Evolutionary conservation across 2,329 filamentous ascomycete species (phyloP), one percentile per base, ranked within the genome.

Genomic region (Lanzia echinophila): DNA sequence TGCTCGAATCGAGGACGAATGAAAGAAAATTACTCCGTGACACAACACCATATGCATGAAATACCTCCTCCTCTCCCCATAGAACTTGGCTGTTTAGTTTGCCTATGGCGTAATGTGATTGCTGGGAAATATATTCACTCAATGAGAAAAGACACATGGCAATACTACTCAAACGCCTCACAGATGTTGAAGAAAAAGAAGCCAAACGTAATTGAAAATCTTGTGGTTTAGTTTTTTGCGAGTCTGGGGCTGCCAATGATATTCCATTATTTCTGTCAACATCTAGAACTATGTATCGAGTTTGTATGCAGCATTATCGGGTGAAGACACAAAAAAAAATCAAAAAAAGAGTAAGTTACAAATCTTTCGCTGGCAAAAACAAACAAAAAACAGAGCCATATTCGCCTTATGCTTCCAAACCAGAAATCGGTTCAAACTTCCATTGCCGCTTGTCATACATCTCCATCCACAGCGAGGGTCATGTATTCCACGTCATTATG

Each of bases 401-500:
- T 54, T 58, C 58, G 59, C 60, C 55, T 53, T 57, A 57, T 61
- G 54, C 54, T 59, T 54, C 39, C 57, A 20, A 46, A 43, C 38
- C 46, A 28, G 24, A 36, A 33, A 48, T 53, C 28, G 44, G 34
- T 10, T 28, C 41, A 19, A 31, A 28, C 41, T 44, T 44, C 41
- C 41, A 15, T 24, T 44, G 10, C 41, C 33, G 19, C 48, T 34
- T n/a, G 50, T 48, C 43, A 47, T 55, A 54, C 53, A 48, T 58
- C 49, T 46, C 53, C 55, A 58, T 54, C 39, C 41, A 38, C 53
- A 31, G 43, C 49, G 46, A 8, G 4, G 8, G 53, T 51, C 45
- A 53, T 59, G 53, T 55, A 52, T 54, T 61, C 58, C 62, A 60
- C 60, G 50, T 60, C 57, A 59, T 63, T 60, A 60, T 47, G 54